Evolutionary conservation across 148 eudicot species (phyloP), one percentile per base, ranked within the genome.

Genomic region (Amaranthus cruentus): DNA sequence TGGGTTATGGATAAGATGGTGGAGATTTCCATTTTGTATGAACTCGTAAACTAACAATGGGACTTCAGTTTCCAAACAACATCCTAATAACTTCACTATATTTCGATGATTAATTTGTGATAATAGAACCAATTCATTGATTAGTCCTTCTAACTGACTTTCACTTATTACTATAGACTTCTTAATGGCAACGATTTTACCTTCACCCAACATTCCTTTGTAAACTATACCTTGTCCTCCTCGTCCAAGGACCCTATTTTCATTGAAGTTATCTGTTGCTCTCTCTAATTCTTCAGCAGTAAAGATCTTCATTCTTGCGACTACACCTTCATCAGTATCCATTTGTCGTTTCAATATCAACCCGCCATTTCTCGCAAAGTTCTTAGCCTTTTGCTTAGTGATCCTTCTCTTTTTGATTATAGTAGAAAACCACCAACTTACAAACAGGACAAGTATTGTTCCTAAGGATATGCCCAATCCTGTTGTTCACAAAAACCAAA

Each of bases 331-430:
- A 48, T 55, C 62, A 11, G 77, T 58, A 79, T 15, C 50, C 70
- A 9, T 44, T 53, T 74, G 77, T 55, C 65, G 62, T 38, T 66
- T 70, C 18, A 74, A 55, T 12, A 74, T 6, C 50, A 79, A 47
- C 7, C 82, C 82, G 6, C 79, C 82, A 70, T 75, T 79, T 57
- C 55, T 53, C 67, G 74, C 55, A 61, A 75, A 79, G 66, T 56
- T 15, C 68, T 49, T 75, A 58, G 65, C 72, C 47, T 61, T 68
- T 68, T 66, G 72, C 55, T 75, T 75, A 6, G 9, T 69, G 0
- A 48, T 42, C 49, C 52, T 68, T 57, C 78, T 50, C 42, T 48
- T 68, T 48, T 43, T 69, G 42, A 60, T 6, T 4, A 57, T 5
- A n/a, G 18, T 44, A 9, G 53, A 69, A 42, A 68, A 14, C 78